These are phyloP conservation scores for Ensete glaucum DNA, from an alignment of 176 grass and related monocot species.

Conservation along the genomic window DNA sequence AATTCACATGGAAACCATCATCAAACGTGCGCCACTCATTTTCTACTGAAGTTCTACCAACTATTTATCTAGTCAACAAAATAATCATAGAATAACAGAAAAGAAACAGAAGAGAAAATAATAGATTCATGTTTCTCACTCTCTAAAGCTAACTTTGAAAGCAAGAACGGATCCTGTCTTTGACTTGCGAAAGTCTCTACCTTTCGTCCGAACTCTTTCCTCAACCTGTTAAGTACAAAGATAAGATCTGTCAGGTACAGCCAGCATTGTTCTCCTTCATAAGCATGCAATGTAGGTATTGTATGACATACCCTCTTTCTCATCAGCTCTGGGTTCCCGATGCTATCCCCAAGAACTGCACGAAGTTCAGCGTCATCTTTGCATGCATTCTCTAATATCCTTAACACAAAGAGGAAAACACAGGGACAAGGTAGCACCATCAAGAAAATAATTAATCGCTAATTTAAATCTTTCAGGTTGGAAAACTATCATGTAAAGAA, in stretches of 20 bases:
- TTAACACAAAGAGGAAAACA: slow-evolving; percentile 19
- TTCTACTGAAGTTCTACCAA: not conserved
- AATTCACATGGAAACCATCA: not conserved
- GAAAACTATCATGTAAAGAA: too few species aligned
- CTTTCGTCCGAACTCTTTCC: slow-evolving; percentile 70
- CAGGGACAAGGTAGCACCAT: not conserved
- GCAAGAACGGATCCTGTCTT: slow-evolving; percentile 65
- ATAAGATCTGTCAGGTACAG: not conserved
- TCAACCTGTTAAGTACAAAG: slow-evolving; percentile 41
- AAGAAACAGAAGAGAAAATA: not conserved
- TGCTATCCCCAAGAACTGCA: slow-evolving; percentile 78
- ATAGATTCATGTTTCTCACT: slow-evolving; percentile 37
- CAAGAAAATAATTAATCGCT: not conserved
- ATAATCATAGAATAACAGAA: not conserved
- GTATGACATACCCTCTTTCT: slow-evolving; percentile 53
- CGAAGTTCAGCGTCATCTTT: slow-evolving; percentile 70
- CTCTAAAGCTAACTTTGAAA: slow-evolving; percentile 90
- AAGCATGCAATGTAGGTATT: slow-evolving; percentile 3
- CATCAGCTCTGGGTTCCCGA: slow-evolving; percentile 88
- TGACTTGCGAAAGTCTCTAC: slow-evolving; percentile 56
- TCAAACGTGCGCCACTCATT: not conserved
- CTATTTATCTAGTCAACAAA: not conserved
- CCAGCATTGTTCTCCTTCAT: not conserved
- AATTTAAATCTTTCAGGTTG: too few species aligned
- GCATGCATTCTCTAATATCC: slow-evolving; percentile 90